phyloP scores from a whole-genome alignment of 179 eudicot genomes.

The Spinacia oleracea region DNA sequence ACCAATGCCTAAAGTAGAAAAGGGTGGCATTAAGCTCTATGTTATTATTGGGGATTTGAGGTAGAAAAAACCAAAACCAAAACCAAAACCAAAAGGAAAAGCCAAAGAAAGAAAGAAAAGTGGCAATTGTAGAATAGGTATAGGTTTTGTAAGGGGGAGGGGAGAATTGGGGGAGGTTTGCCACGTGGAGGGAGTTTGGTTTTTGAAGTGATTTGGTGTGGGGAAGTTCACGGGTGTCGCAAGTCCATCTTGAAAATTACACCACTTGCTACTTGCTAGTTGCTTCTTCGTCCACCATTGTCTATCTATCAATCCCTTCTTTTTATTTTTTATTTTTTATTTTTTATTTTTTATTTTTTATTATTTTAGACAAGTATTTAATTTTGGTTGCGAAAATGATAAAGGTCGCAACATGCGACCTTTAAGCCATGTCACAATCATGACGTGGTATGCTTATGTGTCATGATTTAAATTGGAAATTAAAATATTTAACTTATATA shows the following conservation, averaged over 20 bases:
- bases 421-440: too few relatives aligned
- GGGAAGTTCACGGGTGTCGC: conserved; percentile 11
- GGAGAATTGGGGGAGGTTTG: conserved; percentile 34
- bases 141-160: conserved; percentile 26
- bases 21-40: too few relatives aligned
- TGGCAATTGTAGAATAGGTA: neutral
- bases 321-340: neutral
- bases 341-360: neutral
- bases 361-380: too few relatives aligned
- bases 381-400: too few relatives aligned
- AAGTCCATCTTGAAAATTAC: neutral
- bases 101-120: neutral
- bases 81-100: neutral
- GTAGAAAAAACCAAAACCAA: too few relatives aligned
- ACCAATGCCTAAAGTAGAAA: too few relatives aligned
- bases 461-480: too few relatives aligned
- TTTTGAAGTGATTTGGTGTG: conserved; percentile 2
- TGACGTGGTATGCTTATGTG: too few relatives aligned
- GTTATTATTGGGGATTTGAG: too few relatives aligned
- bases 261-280: neutral
- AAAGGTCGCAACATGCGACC: too few relatives aligned
- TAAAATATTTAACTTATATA: too few relatives aligned
- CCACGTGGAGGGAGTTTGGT: conserved; percentile 14
- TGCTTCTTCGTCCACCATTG: too few relatives aligned
- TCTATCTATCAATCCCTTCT: neutral